Base-by-base conservation (phyloP, 2,329 filamentous ascomycete species). In the Colletotrichum ledebouriae region DNA sequence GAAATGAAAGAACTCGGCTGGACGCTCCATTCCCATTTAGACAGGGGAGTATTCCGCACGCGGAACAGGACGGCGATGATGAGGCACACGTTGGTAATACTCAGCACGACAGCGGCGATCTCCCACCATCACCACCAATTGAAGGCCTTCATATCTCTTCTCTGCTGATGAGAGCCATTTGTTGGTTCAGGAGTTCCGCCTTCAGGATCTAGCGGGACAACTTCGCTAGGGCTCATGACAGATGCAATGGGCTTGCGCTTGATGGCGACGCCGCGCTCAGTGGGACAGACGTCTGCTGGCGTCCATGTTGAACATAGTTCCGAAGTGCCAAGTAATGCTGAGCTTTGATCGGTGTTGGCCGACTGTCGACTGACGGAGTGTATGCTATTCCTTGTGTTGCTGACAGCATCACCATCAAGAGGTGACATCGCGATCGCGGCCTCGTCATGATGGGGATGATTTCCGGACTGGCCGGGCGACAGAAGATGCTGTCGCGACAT, bases 1-100 rank as follows among this genome's bases (percentile, higher is more conserved):
- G 79, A 72, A 12, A 81, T 72, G 10, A 78, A 57, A 0, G 78
- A 75, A 70, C 79, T 81, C 52, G 76, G 71, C 15, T 71, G 72
- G 25, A 77, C 74, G 9, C n/a, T 22, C 52, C 55, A 29, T 4
- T 57, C 29, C 67, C 67, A 70, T 20, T 20, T 34, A 15, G 46
- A 63, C 11, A 70, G 63, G 5, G 52, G 20, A 1, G 7, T 33
- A 13, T 56, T n/a, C 17, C 56, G 46, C 44, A 63, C 56, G 9
- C 42, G 6, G 5, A 39, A 39, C 10, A 71, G 61, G 5, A 69
- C 53, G 6, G 33, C 55, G n/a, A 69, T 20, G n/a, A 70, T 57
- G n/a, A 59, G 52, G 2, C 29, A 44, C 53, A 71, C 41, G 25
- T 46, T 57, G 39, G 56, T 29, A 20, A 67, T 46, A 59, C 65